Conservation (phyloP, 805 yeast genomes). For the Ogataea trehaloabstinens region DNA sequence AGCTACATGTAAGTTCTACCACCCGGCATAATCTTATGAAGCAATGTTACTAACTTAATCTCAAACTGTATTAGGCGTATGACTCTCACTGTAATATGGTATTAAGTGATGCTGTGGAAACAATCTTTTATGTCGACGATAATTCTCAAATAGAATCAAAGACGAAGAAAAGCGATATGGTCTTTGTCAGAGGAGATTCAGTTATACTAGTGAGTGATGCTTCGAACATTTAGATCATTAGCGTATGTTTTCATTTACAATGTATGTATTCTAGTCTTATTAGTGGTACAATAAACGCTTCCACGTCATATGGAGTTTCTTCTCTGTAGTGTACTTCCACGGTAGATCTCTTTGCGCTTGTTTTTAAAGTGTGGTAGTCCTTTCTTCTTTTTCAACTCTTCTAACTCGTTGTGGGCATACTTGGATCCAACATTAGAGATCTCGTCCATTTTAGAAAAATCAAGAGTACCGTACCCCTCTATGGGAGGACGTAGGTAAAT, state of each 20-base stretch:
- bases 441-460: slow-evolving; percentile 88
- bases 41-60: slow-evolving; percentile 13
- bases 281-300: not conserved
- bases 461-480: slow-evolving; percentile 86
- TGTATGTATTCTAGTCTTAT: not conserved
- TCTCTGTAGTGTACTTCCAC: slow-evolving; percentile 39
- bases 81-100: slow-evolving; percentile 97
- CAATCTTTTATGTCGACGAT: slow-evolving; percentile 58
- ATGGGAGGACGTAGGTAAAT: slow-evolving; percentile 91
- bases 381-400: slow-evolving; percentile 49
- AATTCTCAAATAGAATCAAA: slow-evolving; percentile 42
- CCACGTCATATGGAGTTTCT: slow-evolving; percentile 57
- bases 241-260: no score
- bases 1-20: slow-evolving; percentile 59
- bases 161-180: slow-evolving; percentile 73
- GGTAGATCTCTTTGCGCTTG: slow-evolving; percentile 28
- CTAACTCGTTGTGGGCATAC: slow-evolving; percentile 63
- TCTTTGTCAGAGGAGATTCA: slow-evolving; percentile 96
- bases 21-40: not conserved
- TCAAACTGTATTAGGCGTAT: slow-evolving; percentile 52
- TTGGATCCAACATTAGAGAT: slow-evolving; percentile 76
- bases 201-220: slow-evolving; percentile 70
- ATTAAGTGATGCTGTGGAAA: slow-evolving; percentile 87
- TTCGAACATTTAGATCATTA: slow-evolving; percentile 17
- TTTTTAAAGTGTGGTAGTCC: slow-evolving; percentile 66